Evolutionary conservation across 768 basidiomycete species (phyloP), one percentile per base, ranked within the genome.

Genomic region (Cyclocybe aegerita): DNA sequence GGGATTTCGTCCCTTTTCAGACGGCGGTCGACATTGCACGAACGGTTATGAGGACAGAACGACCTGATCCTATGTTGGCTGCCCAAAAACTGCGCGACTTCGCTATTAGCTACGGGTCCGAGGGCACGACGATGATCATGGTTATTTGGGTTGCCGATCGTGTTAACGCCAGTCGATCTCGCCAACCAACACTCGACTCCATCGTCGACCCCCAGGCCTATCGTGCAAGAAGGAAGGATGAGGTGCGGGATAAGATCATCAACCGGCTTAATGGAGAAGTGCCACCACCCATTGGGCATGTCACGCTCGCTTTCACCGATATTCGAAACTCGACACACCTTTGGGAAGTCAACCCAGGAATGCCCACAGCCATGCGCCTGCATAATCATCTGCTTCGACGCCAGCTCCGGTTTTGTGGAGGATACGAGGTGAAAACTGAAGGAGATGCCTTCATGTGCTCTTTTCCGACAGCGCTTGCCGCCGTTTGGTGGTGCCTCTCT

Each of bases 401-500:
- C 5, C 85, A 88, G 53, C 73, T 98, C 31, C 83, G 96, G 29
- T 76, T 88, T 37, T 95, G 94, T 60, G 94, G 94, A 29, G 97
- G 97, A 1, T 99, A 98, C 67, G 93, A 98, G 70, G 96, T 98
- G 62, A 99, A 99, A 72, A 99, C 97, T 9, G 97, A 99, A 85
- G 97, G 97, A 29, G 97, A 98, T 62, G 86, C 96, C 0, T 99
- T 99, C 76, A 95, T 99, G 90, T 94, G 94, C 46, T 93, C 96
- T 15, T 99, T 99, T 79, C 90, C 92, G 2, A 90, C 86, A 2
- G 81, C 93, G 9, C 76, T 93, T 1, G 79, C 89, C 0, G 97
- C 93, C 0, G 69, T 98, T 12, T 86, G 93, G 77, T 99, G 93
- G 90, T 88, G 87, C 57, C 74, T 97, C 61, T 84, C 81, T 30